Evolutionary conservation across 2,329 filamentous ascomycete genomes (phyloP).

Genomic region (Bipolaris zeicola): DNA sequence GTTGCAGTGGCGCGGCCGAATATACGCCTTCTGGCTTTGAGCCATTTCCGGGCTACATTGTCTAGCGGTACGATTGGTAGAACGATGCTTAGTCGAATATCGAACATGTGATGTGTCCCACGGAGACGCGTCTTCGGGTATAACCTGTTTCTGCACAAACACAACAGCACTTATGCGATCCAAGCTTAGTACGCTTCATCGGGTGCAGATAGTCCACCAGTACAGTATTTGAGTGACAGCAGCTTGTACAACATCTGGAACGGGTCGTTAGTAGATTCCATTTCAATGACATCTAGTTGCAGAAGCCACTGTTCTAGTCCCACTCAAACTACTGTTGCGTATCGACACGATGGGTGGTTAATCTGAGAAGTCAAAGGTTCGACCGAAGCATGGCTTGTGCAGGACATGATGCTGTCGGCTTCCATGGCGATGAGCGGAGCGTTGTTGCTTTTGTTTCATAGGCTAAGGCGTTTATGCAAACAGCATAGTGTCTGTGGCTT

Average conservation of each 20-base stretch:
- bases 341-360: constrained; percentile 20
- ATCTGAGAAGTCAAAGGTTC: not conserved
- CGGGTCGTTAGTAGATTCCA: constrained; percentile 29
- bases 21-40: too few species aligned
- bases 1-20: not conserved
- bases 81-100: not conserved
- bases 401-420: constrained; percentile 43
- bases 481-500: constrained; percentile 15
- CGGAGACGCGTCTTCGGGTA: not conserved
- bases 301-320: constrained; percentile 28
- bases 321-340: constrained; percentile 41
- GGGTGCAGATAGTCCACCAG: constrained; percentile 14
- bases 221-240: constrained; percentile 20
- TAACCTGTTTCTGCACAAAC: constrained; percentile 5
- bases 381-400: not conserved
- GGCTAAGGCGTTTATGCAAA: constrained; percentile 28
- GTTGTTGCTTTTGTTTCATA: constrained; percentile 40
- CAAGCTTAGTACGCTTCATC: constrained; percentile 16
- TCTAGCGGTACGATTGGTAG: not conserved
- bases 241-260: constrained; percentile 26
- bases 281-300: constrained; percentile 25
- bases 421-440: constrained; percentile 38
- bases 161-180: not conserved
- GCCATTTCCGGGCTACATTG: not conserved
- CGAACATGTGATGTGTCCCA: not conserved